These are phyloP conservation scores for Trypanosoma melophagium DNA, from an alignment of 208 protist species.

Conservation along the genomic window DNA sequence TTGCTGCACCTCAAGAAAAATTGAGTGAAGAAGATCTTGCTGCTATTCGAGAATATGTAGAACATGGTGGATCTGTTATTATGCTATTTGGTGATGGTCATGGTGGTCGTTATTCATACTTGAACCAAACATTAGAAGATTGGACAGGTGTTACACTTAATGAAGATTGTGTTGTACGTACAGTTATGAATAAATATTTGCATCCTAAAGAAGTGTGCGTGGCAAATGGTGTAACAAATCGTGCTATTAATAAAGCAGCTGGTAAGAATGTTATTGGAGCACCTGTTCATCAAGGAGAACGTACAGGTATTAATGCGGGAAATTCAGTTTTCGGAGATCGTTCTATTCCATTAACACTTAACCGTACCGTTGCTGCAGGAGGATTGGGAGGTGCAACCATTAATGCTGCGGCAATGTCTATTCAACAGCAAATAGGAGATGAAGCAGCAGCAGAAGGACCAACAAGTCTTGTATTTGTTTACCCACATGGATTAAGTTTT, in stretches of 20 bases:
- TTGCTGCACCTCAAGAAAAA: slow-evolving; percentile 72
- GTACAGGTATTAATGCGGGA: slow-evolving; percentile 1
- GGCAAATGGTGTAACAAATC: slow-evolving; percentile 94
- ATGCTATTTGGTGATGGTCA: slow-evolving; percentile 92
- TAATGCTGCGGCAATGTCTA: slow-evolving; percentile 21
- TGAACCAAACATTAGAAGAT: slow-evolving; percentile 78
- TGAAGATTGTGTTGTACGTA: slow-evolving; percentile 93
- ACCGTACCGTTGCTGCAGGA: slow-evolving; percentile 49
- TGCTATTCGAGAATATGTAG: slow-evolving; percentile 84
- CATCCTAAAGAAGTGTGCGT: slow-evolving; percentile 96
- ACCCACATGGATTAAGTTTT: slow-evolving; percentile 94
- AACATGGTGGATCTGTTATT: slow-evolving; percentile 89
- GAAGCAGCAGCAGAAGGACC: slow-evolving; percentile 40
- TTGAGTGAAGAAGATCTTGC: slow-evolving; percentile 79
- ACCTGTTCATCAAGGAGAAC: slow-evolving; percentile 13
- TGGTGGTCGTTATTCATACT: slow-evolving; percentile 78
- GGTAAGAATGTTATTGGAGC: slow-evolving; percentile 81
- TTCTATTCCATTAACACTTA: slow-evolving; percentile 40
- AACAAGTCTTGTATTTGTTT: slow-evolving; percentile 89
- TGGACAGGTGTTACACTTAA: slow-evolving; percentile 94
- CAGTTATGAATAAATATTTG: slow-evolving; percentile 95
- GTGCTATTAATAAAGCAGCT: slow-evolving; percentile 91
- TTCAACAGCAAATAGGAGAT: slow-evolving; percentile 39
- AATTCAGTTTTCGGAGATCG: slow-evolving; percentile 18
- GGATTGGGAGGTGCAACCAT: slow-evolving; percentile 27